A percentile compares a stretch with the other conserved stretches of the same genome.
Evolutionary conservation across 768 basidiomycete species (phyloP).

Genomic region (Rhizopogon vesiculosus): DNA sequence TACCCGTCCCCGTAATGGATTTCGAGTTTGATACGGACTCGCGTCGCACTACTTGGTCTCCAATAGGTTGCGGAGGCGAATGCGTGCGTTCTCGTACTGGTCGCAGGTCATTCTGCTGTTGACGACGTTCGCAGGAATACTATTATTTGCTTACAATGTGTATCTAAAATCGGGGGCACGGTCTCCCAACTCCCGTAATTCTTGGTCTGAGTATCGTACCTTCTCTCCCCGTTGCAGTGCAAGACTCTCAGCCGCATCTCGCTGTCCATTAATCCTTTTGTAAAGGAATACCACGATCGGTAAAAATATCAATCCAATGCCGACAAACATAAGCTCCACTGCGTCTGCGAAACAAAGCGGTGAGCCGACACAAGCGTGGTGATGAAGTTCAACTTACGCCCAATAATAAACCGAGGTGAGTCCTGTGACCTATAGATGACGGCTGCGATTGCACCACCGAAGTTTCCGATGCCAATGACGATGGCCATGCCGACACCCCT

Average conservation of each 20-base stretch:
- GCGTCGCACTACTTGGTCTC: too few species aligned
- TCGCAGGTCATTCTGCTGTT: too few species aligned
- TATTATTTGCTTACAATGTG: slow-evolving; percentile 38
- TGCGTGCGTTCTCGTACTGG: too few species aligned
- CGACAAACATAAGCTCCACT: slow-evolving; percentile 63
- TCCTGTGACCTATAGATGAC: slow-evolving; percentile 59
- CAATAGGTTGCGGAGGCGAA: too few species aligned
- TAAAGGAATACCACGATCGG: slow-evolving; percentile 48
- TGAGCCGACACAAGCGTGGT: background rate
- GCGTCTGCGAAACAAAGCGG: slow-evolving; percentile 36
- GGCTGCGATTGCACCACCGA: slow-evolving; percentile 55
- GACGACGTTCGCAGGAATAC: too few species aligned
- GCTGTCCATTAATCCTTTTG: slow-evolving; percentile 47
- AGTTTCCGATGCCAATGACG: slow-evolving; percentile 65
- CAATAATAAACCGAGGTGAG: slow-evolving; percentile 52
- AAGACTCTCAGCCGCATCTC: slow-evolving; percentile 31
- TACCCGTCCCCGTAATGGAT: too few species aligned
- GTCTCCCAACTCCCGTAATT: slow-evolving; percentile 44
- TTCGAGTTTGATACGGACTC: too few species aligned
- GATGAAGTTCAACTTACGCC: slow-evolving; percentile 37
- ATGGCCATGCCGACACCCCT: slow-evolving; percentile 60
- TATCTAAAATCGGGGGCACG: slow-evolving; percentile 63
- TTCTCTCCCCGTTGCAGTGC: slow-evolving; percentile 16
- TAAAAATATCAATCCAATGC: slow-evolving; percentile 52
- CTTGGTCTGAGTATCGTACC: slow-evolving; percentile 7